Evolutionary conservation across 345 rosid genomes (phyloP).

Genomic region (Brassica cretica): DNA sequence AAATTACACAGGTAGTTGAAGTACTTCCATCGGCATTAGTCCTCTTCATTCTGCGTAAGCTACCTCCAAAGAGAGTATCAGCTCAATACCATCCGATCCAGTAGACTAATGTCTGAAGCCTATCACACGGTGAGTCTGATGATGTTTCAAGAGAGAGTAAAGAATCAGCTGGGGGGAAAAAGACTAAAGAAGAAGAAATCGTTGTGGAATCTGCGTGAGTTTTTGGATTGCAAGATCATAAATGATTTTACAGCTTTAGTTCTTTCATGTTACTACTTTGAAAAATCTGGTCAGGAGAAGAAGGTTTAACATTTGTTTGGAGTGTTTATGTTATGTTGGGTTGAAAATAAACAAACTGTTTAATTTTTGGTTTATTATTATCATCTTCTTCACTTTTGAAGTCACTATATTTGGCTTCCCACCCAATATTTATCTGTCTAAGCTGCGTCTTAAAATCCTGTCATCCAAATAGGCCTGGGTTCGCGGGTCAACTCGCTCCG

Average conservation of each 20-base stretch:
- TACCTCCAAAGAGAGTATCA: conserved; percentile 93
- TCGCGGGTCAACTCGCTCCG: too few relatives aligned
- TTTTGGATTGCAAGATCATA: conserved; percentile 33
- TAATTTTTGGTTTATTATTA: not conserved
- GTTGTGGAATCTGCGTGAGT: conserved; percentile 37
- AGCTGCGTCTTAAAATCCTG: too few relatives aligned
- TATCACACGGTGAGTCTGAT: conserved; percentile 30
- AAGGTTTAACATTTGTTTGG: conserved; percentile 15
- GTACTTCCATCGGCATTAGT: conserved; percentile 94
- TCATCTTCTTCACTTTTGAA: not conserved
- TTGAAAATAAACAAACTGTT: not conserved
- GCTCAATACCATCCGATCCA: conserved; percentile 94
- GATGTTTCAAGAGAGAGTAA: conserved; percentile 22
- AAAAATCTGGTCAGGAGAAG: not conserved
- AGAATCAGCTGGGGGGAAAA: not conserved
- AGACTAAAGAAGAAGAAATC: conserved; percentile 11
- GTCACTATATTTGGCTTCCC: not conserved
- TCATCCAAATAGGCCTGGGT: too few relatives aligned
- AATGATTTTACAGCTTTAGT: conserved; percentile 26
- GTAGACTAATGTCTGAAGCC: conserved; percentile 40
- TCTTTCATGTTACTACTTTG: not conserved
- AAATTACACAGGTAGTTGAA: conserved; percentile 76
- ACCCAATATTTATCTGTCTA: not conserved
- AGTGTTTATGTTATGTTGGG: conserved; percentile 14
- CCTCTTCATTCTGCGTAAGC: conserved; percentile 83